Base-by-base conservation (phyloP, 768 basidiomycete genomes). In the Trametes cubensis region DNA sequence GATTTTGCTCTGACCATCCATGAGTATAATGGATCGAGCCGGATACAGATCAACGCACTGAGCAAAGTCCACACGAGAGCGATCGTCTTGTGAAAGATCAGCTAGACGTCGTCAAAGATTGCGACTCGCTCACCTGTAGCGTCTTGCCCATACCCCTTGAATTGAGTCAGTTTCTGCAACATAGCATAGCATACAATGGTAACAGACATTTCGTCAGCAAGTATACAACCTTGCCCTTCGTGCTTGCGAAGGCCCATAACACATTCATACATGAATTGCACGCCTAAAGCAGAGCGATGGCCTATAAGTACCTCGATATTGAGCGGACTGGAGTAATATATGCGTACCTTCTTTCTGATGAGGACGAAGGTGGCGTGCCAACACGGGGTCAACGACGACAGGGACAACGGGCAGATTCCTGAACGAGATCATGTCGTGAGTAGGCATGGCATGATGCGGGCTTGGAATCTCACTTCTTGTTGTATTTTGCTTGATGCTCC, bases 71-170 rank as follows among this genome's bases (percentile, higher is more conserved):
- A 95, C 8, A 98, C 78, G 15, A 99, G 81, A n/a, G 88, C 80
- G 57, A 99, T 95, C 0, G 95, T 95, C 86, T 95, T 52, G 11
- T 25, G 60, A 38, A 23, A 34, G 52, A 49, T 49, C 54, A 38
- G 30, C 54, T 41, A 20, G 61, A 39, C 18, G 56, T 49, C 59
- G 15, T 20, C 7, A 54, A 15, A 15, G 11, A 10, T 21, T 40
- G 49, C 41, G 54, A 30, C 56, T 17, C 6, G 13, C 73, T 55
- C 52, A 83, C 90, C 79, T 93, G 92, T 8, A 94, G 75, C 1
- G 95, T 97, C 78, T 99, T 99, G n/a, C 97, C 97, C 52, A 99
- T 84, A 52, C 96, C 96, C 95, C 95, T 89, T 28, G 55, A 23
- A 17, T 45, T 42, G 34, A 55, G 26, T 50, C 8, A 55, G 39